A percentile compares a stretch with the other conserved stretches of the same genome.
These are phyloP conservation scores for Saposhnikovia divaricata DNA, from an alignment of 129 eudicot species.

Conservation along the genomic window DNA sequence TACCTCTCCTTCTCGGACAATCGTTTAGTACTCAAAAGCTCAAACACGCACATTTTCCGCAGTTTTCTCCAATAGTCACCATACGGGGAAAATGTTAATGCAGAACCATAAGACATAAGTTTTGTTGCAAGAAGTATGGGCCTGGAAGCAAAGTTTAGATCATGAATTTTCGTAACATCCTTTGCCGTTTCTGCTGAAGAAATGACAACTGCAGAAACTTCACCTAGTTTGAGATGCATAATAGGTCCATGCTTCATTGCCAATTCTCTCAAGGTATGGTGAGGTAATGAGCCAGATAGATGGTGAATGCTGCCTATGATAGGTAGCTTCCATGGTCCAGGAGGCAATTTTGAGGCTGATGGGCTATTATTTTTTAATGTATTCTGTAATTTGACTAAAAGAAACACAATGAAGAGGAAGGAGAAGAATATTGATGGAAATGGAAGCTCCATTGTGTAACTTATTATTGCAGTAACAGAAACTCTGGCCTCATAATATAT, in stretches of 20 bases:
- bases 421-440: not conserved
- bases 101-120: slow-evolving; percentile 3
- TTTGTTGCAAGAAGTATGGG: not conserved
- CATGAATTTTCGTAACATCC: slow-evolving; percentile 11
- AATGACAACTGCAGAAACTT: slow-evolving; percentile 12
- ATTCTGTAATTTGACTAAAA: not conserved
- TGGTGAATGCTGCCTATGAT: slow-evolving; percentile 30
- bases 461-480: not conserved
- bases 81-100: slow-evolving; percentile 18
- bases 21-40: slow-evolving; percentile 19
- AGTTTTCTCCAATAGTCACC: slow-evolving; percentile 30
- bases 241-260: slow-evolving; percentile 16
- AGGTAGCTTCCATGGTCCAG: slow-evolving; percentile 30
- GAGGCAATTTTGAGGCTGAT: slow-evolving; percentile 19
- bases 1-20: slow-evolving; percentile 19
- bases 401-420: not conserved
- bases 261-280: slow-evolving; percentile 12
- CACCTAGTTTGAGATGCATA: slow-evolving; percentile 13
- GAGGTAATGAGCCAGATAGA: slow-evolving; percentile 14
- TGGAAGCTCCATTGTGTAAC: not conserved
- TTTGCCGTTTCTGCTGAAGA: slow-evolving; percentile 12
- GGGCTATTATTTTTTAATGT: not conserved
- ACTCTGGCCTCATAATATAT: not conserved
- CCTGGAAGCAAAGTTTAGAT: slow-evolving; percentile 13
- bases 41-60: slow-evolving; percentile 19